A percentile compares a stretch with the other conserved stretches of the same genome.
Evolutionary conservation across 2,329 filamentous ascomycete genomes (phyloP).

Genomic region (Colletotrichum liriopes): DNA sequence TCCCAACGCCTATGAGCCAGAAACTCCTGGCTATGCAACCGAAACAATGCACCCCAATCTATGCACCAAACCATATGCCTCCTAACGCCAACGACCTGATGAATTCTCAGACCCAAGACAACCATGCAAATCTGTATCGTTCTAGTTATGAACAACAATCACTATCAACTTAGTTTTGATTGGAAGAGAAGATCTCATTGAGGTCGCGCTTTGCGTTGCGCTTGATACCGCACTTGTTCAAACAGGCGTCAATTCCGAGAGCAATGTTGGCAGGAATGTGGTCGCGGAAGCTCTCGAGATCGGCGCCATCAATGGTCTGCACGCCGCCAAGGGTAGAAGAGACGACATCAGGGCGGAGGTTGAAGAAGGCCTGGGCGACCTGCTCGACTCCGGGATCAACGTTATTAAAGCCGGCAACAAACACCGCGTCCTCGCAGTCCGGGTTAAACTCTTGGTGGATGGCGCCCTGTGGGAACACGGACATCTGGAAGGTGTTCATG

Average conservation of each 20-base stretch:
- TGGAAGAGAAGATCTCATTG: constrained; percentile 41
- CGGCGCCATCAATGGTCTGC: constrained; percentile 56
- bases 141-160: too few species aligned
- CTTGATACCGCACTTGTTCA: constrained; percentile 63
- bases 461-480: constrained; percentile 65
- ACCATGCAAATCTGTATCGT: too few species aligned
- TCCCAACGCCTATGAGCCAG: too few species aligned
- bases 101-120: too few species aligned
- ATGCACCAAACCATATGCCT: too few species aligned
- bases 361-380: constrained; percentile 64
- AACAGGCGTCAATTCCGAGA: constrained; percentile 65
- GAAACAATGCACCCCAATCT: too few species aligned
- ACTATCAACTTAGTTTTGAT: too few species aligned
- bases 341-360: constrained; percentile 57
- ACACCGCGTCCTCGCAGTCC: constrained; percentile 62
- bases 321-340: constrained; percentile 57
- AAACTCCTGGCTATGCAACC: too few species aligned
- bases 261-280: constrained; percentile 66
- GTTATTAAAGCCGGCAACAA: constrained; percentile 63
- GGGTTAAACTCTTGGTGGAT: constrained; percentile 69
- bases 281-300: constrained; percentile 57
- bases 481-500: constrained; percentile 59
- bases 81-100: too few species aligned
- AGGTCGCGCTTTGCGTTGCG: constrained; percentile 53
- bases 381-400: constrained; percentile 63